A percentile compares a stretch with the other conserved stretches of the same genome.
These are phyloP conservation scores for Tuber melanosporum DNA, from an alignment of 495 filamentous ascomycete genomes.

Conservation along the genomic window DNA sequence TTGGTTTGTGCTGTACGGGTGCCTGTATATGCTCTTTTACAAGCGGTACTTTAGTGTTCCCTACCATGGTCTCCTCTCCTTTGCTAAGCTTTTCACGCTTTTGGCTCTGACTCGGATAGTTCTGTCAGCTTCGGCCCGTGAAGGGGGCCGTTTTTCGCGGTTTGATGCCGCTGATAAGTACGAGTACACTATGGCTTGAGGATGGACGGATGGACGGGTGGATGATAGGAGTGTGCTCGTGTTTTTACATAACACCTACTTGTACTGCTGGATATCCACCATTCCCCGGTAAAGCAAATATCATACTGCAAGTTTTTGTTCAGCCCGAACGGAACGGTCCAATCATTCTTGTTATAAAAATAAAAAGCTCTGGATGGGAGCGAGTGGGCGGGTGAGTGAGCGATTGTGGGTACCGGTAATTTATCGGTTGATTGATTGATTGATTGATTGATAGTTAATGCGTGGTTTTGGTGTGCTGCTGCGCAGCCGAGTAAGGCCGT, in stretches of 20 bases:
- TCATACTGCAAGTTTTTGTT: background rate
- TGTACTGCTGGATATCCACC: background rate
- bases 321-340: background rate
- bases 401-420: background rate
- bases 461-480: background rate
- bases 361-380: no score
- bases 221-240: background rate
- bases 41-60: background rate
- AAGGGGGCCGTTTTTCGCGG: background rate
- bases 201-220: background rate
- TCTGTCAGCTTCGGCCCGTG: background rate
- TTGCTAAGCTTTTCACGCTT: background rate
- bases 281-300: background rate
- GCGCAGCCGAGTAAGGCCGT: background rate
- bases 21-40: background rate
- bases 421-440: background rate
- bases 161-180: background rate
- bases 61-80: background rate
- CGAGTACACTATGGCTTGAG: background rate
- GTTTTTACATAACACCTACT: background rate
- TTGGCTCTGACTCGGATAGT: background rate
- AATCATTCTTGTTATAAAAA: no score
- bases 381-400: background rate
- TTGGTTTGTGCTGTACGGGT: background rate
- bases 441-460: background rate